Evolutionary conservation across 768 basidiomycete species (phyloP), one percentile per base, ranked within the genome.

Genomic region (Cyclocybe cylindracea): DNA sequence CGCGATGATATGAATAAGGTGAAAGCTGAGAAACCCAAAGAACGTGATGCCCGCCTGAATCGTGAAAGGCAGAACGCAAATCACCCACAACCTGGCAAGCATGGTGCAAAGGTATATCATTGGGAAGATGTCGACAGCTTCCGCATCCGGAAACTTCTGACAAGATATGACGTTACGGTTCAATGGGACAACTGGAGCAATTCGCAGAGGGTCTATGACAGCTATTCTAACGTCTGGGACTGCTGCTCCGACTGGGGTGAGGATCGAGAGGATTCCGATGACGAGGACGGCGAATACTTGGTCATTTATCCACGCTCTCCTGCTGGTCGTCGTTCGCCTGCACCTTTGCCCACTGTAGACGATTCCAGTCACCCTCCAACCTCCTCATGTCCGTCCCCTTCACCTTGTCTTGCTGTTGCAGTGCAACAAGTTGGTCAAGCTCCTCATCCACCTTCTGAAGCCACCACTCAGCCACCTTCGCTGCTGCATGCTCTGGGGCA

Each of bases 111-210:
- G 31, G 60, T 66, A 9, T 66, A 39, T 47, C 31, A 44, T 16
- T 66, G 61, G 65, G 54, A 60, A 24, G 40, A 61, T 9, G 54
- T 58, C 11, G 52, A 61, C 44, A 61, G 61, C 10, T 63, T 58
- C 45, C 56, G 53, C 16, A 46, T 65, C 5, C 44, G 63, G 14
- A 49, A 29, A 42, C 44, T 51, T 13, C 49, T 54, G 8, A 46
- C 54, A 18, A 46, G 61, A 14, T 24, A 19, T 4, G 32, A 55
- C 5, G 54, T 54, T 33, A 48, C 49, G 11, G 24, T 37, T 10
- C 31, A 48, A 16, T 67, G 65, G 64, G 33, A 44, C 29, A 32
- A 18, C 41, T 54, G 39, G 39, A 54, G 44, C 31, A 1, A n/a
- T 10, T 18, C 31, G 10, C 31, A 44, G 24, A 44, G 24, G 14